A percentile compares a stretch with the other conserved stretches of the same genome.
These are phyloP conservation scores for Fusarium denticulatum DNA, from an alignment of 2,329 filamentous ascomycete species.

Conservation along the genomic window DNA sequence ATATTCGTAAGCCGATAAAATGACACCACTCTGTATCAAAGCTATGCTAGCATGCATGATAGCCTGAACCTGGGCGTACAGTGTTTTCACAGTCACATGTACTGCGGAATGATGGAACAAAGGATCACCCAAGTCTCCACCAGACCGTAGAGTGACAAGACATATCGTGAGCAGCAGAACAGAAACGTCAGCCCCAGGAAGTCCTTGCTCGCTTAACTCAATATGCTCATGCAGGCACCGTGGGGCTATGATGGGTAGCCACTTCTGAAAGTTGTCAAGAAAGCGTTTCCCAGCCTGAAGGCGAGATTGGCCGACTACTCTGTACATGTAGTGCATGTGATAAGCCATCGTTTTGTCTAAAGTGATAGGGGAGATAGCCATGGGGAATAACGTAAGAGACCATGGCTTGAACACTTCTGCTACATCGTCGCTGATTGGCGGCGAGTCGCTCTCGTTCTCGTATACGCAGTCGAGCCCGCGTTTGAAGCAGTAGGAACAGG, in stretches of 20 bases:
- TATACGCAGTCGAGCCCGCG: fast-evolving
- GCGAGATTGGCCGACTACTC: background rate
- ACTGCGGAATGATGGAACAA: fast-evolving
- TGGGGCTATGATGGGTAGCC: background rate
- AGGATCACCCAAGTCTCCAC: background rate
- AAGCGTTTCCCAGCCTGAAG: fast-evolving
- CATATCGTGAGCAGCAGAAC: background rate
- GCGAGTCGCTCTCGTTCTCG: fast-evolving
- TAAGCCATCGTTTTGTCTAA: background rate
- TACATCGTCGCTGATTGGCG: fast-evolving
- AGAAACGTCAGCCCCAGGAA: background rate
- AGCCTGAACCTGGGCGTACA: background rate
- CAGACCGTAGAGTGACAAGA: background rate
- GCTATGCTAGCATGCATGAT: background rate
- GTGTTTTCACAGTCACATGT: background rate
- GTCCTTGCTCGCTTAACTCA: background rate
- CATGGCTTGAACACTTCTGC: fast-evolving
- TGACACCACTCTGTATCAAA: background rate
- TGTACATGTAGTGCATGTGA: background rate
- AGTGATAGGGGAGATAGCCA: background rate
- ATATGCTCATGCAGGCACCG: background rate
- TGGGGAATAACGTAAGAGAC: background rate
- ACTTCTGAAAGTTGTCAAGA: background rate
- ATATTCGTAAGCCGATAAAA: background rate
- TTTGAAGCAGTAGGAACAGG: background rate